A percentile compares a stretch with the other conserved stretches of the same genome.
phyloP scores from a whole-genome alignment of 2,329 filamentous ascomycete species.

The Apiospora koreana region DNA sequence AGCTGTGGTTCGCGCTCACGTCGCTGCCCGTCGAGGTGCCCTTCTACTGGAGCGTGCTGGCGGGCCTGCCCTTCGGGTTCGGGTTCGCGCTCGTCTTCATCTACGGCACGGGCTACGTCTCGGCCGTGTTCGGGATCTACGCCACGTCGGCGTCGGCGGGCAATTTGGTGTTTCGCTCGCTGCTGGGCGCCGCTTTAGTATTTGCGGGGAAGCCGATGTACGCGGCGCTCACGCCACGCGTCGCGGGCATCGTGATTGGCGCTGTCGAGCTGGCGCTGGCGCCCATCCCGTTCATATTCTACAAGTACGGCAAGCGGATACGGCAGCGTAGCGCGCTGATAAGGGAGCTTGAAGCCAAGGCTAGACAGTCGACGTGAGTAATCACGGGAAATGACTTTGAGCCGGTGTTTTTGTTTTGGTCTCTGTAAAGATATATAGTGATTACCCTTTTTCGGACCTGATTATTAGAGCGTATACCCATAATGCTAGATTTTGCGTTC shows the following conservation, averaged over 20 bases:
- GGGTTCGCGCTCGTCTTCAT: slow-evolving; percentile 67
- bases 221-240: slow-evolving; percentile 56
- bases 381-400: no score
- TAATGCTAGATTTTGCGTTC: no score
- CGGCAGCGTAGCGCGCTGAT: slow-evolving; percentile 25
- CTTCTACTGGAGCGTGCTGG: slow-evolving; percentile 62
- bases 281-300: slow-evolving; percentile 65
- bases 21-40: slow-evolving; percentile 59
- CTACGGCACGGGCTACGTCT: slow-evolving; percentile 64
- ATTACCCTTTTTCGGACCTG: no score
- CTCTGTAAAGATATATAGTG: no score
- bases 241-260: slow-evolving; percentile 60
- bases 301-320: slow-evolving; percentile 36
- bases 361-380: background rate
- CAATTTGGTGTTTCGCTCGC: slow-evolving; percentile 60
- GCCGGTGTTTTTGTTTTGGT: no score
- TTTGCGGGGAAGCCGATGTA: slow-evolving; percentile 63
- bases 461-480: no score
- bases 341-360: slow-evolving; percentile 25
- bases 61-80: slow-evolving; percentile 63
- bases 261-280: slow-evolving; percentile 60
- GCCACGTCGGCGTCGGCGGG: slow-evolving; percentile 65
- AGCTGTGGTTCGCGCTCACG: slow-evolving; percentile 67
- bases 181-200: slow-evolving; percentile 61
- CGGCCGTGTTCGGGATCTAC: slow-evolving; percentile 65